phyloP scores from a whole-genome alignment of 306 rosid genomes.

The Pyrus bretschneideri region DNA sequence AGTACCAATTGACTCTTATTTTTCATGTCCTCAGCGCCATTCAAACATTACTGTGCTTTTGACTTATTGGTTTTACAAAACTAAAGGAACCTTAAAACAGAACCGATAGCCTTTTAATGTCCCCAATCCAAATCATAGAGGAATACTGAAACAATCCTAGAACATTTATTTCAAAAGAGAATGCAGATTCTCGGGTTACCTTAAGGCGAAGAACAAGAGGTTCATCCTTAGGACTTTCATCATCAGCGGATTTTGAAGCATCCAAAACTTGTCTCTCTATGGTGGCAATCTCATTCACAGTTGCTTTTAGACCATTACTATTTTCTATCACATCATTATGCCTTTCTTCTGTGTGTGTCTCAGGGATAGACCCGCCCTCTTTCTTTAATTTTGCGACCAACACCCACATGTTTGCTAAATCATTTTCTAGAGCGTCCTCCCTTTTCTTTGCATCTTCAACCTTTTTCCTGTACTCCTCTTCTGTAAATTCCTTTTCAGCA shows the following conservation, averaged over 20 bases:
- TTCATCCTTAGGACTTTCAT: slow-evolving; percentile 57
- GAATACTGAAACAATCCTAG: neutral
- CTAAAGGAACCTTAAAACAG: neutral
- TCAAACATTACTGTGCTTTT: neutral
- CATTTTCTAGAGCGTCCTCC: slow-evolving; percentile 94
- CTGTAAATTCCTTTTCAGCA: slow-evolving; percentile 79
- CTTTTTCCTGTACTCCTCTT: slow-evolving; percentile 76
- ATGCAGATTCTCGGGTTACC: slow-evolving; percentile 29
- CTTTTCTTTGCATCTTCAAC: slow-evolving; percentile 85
- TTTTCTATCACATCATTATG: slow-evolving; percentile 36
- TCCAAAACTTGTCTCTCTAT: slow-evolving; percentile 46
- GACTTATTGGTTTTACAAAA: neutral
- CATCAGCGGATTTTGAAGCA: slow-evolving; percentile 45
- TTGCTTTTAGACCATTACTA: slow-evolving; percentile 28
- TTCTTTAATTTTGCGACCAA: slow-evolving; percentile 97
- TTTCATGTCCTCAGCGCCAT: neutral
- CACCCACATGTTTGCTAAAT: slow-evolving; percentile 99
- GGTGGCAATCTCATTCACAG: slow-evolving; percentile 28
- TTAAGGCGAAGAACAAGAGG: slow-evolving; percentile 90
- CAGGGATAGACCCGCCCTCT: slow-evolving; percentile 66
- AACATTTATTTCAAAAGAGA: neutral
- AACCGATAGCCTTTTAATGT: neutral
- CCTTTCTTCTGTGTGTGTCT: slow-evolving; percentile 48
- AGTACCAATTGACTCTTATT: neutral
- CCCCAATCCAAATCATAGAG: neutral